Evolutionary conservation across 352 stramenopile genomes (phyloP).

Genomic region (Phytophthora idaei): DNA sequence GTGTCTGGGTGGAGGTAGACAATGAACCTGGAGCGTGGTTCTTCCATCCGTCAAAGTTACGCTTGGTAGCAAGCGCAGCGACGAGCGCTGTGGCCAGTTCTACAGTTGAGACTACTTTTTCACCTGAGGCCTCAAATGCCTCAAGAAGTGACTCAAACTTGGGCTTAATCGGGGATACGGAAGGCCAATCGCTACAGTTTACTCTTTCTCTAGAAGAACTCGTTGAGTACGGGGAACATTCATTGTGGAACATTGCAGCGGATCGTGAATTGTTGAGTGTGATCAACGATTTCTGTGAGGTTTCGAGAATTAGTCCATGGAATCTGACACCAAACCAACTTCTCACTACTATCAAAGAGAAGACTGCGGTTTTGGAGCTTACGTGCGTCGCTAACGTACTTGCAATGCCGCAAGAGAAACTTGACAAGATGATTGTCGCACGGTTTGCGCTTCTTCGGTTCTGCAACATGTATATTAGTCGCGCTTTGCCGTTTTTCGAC

Average conservation of each 20-base stretch:
- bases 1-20: constrained; percentile 86
- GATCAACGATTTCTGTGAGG: constrained; percentile 64
- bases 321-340: constrained; percentile 54
- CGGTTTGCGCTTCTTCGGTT: constrained; percentile 73
- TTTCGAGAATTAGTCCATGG: constrained; percentile 59
- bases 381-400: constrained; percentile 18
- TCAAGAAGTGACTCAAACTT: background rate
- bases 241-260: constrained; percentile 42
- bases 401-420: constrained; percentile 10
- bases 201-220: constrained; percentile 31
- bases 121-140: background rate
- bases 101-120: background rate
- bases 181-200: background rate
- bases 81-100: constrained; percentile 7
- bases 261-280: constrained; percentile 50
- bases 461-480: constrained; percentile 76
- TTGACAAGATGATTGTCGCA: constrained; percentile 43
- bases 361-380: constrained; percentile 18
- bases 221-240: constrained; percentile 33
- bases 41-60: constrained; percentile 72
- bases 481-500: constrained; percentile 77
- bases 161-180: background rate
- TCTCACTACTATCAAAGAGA: constrained; percentile 41
- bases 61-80: constrained; percentile 26
- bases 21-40: constrained; percentile 81